A percentile compares a stretch with the other conserved stretches of the same genome.
phyloP scores from a whole-genome alignment of 345 rosid species.

The Sonneratia caseolaris region DNA sequence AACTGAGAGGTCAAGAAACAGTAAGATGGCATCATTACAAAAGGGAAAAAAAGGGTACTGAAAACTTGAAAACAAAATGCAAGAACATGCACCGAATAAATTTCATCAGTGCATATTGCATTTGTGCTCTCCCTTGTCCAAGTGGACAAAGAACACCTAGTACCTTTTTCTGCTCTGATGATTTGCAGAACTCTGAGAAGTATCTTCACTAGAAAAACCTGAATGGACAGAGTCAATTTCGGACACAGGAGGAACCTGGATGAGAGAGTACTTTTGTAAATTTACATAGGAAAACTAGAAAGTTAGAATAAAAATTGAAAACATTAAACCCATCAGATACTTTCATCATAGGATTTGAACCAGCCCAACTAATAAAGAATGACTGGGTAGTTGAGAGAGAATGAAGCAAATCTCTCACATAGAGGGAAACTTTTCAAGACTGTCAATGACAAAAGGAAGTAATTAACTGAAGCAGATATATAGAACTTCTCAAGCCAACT shows the following conservation, averaged over 20 bases:
- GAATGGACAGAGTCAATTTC: slow-evolving; percentile 29
- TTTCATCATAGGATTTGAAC: not conserved
- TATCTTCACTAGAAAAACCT: slow-evolving; percentile 22
- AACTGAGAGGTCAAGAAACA: slow-evolving; percentile 11
- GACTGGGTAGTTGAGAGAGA: not conserved
- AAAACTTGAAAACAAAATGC: not conserved
- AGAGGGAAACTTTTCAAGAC: not conserved
- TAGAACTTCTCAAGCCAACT: not conserved
- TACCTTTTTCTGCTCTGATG: slow-evolving; percentile 40
- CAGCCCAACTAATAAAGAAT: not conserved
- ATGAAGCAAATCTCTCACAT: not conserved
- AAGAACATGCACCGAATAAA: not conserved
- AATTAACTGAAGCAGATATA: not conserved
- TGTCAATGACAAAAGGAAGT: not conserved
- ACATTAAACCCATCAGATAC: not conserved
- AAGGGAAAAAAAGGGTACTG: not conserved
- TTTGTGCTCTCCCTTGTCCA: not conserved
- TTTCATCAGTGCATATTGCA: not conserved
- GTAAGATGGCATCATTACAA: not conserved
- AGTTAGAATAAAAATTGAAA: not conserved
- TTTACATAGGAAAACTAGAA: not conserved
- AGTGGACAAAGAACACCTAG: not conserved
- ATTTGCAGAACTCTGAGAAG: slow-evolving; percentile 22
- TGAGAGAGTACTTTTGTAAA: slow-evolving; percentile 16
- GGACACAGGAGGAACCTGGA: slow-evolving; percentile 59